Evolutionary conservation across 179 eudicot species (phyloP).

Genomic region (Patellifolia procumbens): DNA sequence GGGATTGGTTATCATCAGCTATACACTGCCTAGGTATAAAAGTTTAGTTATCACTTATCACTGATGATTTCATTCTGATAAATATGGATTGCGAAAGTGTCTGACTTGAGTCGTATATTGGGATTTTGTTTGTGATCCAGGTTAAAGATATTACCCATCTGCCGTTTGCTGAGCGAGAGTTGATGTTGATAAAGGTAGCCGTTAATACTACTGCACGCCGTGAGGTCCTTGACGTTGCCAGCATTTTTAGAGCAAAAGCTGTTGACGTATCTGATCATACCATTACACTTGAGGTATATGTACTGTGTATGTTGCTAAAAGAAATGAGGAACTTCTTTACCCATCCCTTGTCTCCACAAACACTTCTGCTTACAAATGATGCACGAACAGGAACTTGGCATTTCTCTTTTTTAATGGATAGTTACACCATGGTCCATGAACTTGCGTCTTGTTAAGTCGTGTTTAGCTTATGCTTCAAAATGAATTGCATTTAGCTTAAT

Average conservation of each 20-base stretch:
- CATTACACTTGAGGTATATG: slow-evolving; percentile 79
- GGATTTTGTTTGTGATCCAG: slow-evolving; percentile 35
- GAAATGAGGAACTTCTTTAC: not conserved
- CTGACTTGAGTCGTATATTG: not conserved
- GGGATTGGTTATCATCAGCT: not conserved
- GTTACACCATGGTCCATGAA: not conserved
- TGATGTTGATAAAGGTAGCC: slow-evolving; percentile 86
- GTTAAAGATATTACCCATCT: slow-evolving; percentile 68
- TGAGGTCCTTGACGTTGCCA: slow-evolving; percentile 84
- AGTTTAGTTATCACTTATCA: not conserved
- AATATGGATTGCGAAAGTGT: not conserved
- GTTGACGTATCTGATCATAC: slow-evolving; percentile 95
- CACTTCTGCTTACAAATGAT: not conserved
- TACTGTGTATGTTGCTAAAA: not conserved
- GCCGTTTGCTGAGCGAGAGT: slow-evolving; percentile 92
- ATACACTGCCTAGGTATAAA: no score
- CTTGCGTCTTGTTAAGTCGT: not conserved
- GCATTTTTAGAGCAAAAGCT: slow-evolving; percentile 80
- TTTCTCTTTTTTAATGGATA: not conserved
- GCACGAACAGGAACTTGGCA: not conserved
- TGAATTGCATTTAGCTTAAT: not conserved
- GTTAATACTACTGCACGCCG: slow-evolving; percentile 78
- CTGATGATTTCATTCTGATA: not conserved
- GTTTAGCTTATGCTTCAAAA: not conserved
- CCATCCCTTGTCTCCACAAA: not conserved